Evolutionary conservation across 1,284 basidiomycete genomes (phyloP), one percentile per base, ranked within the genome.

Genomic region (Fomitopsis schrenkii): DNA sequence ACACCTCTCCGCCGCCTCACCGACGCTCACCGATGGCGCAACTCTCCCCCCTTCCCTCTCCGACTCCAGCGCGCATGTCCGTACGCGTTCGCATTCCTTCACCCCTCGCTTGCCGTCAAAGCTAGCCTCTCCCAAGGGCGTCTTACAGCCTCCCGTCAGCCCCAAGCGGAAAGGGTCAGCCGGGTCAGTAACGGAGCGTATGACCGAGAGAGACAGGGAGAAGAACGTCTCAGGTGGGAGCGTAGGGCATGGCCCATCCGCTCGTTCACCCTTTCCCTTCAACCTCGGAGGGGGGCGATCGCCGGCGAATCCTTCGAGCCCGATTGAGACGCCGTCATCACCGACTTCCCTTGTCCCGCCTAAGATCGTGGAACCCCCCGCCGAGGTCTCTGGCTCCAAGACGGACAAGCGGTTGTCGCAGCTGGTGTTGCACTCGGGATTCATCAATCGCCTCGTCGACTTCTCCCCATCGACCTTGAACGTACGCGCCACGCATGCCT

Each of bases 31-130:
- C 7, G 35, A 14, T 6, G 52, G 52, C n/a, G 35, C 35, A 3
- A 17, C 35, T 12, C 52, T 54, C 15, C 10, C n/a, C 8, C 52
- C 52, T 15, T 53, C 59, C 0, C 66, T 64, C 4, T 66, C 68
- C 5, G 62, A 61, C 26, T 66, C 71, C 28, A 64, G 71, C 15
- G 76, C 57, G 67, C 74, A 75, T 64, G 78, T 82, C 6, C 85
- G 86, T 67, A 79, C 78, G 28, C 82, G 85, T 40, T 87, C 85
- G 35, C 85, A 88, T 65, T 82, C 87, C 2, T 89, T 90, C 65
- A 85, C 87, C 0, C 88, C 87, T 0, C 87, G 85, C 61, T 72
- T 88, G n/a, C 80, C 88, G 0, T 88, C 88, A 0, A 90, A 89
- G 63, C 76, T 88, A 1, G 79, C 86, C 5, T 75, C 80, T 10